Evolutionary conservation across 176 grass and related monocot species (phyloP), one percentile per base, ranked within the genome.

Genomic region (Raddia distichophylla): DNA sequence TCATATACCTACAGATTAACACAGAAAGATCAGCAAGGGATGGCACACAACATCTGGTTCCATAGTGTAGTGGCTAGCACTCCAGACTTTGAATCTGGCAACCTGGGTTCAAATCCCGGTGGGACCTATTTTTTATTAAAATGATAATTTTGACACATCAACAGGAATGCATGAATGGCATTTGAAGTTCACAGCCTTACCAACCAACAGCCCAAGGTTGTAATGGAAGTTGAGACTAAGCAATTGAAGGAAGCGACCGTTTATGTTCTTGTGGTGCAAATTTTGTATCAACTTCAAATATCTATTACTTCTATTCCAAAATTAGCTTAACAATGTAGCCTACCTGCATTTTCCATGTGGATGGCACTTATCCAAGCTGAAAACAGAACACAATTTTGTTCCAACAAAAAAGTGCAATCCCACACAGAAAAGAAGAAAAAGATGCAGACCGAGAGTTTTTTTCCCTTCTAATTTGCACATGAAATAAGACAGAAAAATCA

Each of bases 41-140:
- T 12, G 2, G 16, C 33, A 65, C 8, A 40, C 62, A 43, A 43
- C 35, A 66, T 66, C 64, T 0, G 80, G 93, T 91, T 89, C 80
- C 74, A 93, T 97, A 75, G 91, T 97, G 88, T 93, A 93, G 91
- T 80, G 86, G 93, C 87, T 91, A 93, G 82, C 94, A 93, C 91
- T 97, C 89, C 84, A 93, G 89, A 97, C 91, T 93, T 90, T 97
- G 94, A 97, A 97, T 97, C 94, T 93, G 89, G 89, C 79, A 82
- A 97, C 91, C 84, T 91, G 89, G 89, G 91, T 97, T 97, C 86
- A 52, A 95, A 91, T 97, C 94, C 91, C 77, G 81, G 90, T 86
- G 79, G 82, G 87, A 95, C 90, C 87, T 95, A n/a, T 8, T 42
- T 64, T 75, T 34, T 17, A 4, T 8, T 5, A 54, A 53, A 17